Base-by-base conservation (phyloP, 2,329 filamentous ascomycete genomes). In the Aspergillus spinulosporus region DNA sequence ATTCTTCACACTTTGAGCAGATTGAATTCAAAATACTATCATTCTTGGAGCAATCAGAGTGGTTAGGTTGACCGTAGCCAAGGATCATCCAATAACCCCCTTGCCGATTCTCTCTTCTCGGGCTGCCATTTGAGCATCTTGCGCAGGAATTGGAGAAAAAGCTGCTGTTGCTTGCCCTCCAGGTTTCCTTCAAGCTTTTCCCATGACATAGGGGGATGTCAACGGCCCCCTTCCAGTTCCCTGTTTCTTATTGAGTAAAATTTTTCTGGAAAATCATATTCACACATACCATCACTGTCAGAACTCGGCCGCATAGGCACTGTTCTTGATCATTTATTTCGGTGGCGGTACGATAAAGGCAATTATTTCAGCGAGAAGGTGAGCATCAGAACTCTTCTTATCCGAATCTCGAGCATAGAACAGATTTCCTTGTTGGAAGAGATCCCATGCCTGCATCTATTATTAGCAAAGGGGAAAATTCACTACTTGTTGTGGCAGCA, bases 321-420 rank as follows among this genome's bases (percentile, higher is more conserved):
- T 48, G 7, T 31, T 14, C 28, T 61, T 14, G 4, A 61, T n/a
- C 12, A 65, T 62, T 45, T 63, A 55, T 3, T 40, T 45, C 7
- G 64, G 40, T 5, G 62, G 61, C 7, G 43, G 49, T 2, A 61
- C 61, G 5, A 64, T 52, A 4, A 63, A 26, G 15, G 65, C 58
- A 9, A 63, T 51, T 32, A 69, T 59, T 52, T 69, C 66, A 28
- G 66, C 65, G 11, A 69, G 46, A 51, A 64, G 65, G 7, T 44
- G 36, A 28, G 32, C 34, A 44, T 47, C 32, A 31, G 54, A 45
- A 55, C 52, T 11, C 46, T 46, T 50, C 51, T 53, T 26, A 49
- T 51, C 49, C 56, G 11, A 12, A 32, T 40, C 43, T 7, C 3
- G 2, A 4, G 29, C 50, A 11, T 53, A 4, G 43, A 53, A 53